Conservation (phyloP, 352 stramenopile species). For the Pythium apleroticum region DNA sequence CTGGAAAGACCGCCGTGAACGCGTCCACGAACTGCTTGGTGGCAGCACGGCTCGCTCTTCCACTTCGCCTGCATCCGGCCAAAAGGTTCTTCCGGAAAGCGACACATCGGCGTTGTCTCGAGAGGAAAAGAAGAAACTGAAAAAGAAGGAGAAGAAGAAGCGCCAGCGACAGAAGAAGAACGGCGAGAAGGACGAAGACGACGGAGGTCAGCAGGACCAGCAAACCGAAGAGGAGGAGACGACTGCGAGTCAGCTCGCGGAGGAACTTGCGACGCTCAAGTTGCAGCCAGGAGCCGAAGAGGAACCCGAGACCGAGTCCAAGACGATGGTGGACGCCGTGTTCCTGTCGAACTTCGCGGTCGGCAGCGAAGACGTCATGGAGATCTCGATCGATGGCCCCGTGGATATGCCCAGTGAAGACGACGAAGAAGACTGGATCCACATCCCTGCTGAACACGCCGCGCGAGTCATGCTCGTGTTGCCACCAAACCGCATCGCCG, state of each 20-base stretch:
- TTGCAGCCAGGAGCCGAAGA: conserved; percentile 14
- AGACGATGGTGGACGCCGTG: conserved; percentile 18
- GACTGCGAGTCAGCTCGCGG: conserved; percentile 8
- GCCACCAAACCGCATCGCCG: conserved; percentile 49
- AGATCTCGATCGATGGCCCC: not conserved
- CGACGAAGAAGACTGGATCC: conserved; percentile 65
- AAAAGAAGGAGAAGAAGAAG: conserved; percentile 93
- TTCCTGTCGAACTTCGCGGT: conserved; percentile 30
- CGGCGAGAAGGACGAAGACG: conserved; percentile 55
- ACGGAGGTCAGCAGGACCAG: conserved; percentile 10
- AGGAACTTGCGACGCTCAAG: conserved; percentile 14
- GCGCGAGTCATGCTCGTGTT: conserved; percentile 71
- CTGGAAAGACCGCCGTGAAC: conserved; percentile 34
- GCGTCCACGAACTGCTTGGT: conserved; percentile 8
- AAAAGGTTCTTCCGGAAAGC: not conserved
- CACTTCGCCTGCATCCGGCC: not conserved
- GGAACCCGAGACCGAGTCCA: conserved; percentile 27
- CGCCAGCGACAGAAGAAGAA: conserved; percentile 92
- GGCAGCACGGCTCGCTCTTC: not conserved
- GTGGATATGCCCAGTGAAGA: conserved; percentile 31
- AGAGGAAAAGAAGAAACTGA: conserved; percentile 94
- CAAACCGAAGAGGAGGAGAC: conserved; percentile 18
- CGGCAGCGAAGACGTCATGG: not conserved
- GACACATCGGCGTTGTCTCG: conserved; percentile 44
- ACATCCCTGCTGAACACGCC: conserved; percentile 67